phyloP scores from a whole-genome alignment of 169 alveolate genomes.

The Plasmodium gallinaceum region DNA sequence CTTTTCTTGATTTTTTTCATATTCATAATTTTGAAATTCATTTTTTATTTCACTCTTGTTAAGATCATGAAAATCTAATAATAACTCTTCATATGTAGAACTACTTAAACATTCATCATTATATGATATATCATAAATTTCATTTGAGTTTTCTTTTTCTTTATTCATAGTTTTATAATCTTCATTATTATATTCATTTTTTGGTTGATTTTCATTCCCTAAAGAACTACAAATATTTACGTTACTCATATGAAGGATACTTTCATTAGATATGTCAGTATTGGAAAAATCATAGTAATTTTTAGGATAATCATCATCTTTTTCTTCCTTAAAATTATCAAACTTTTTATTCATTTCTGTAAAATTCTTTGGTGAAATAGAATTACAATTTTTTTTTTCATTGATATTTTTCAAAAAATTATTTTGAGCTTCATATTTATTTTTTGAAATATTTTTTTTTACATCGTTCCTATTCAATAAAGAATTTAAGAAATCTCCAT shows the following conservation, averaged over 20 bases:
- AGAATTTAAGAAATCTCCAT: slow-evolving; percentile 15
- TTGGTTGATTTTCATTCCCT: neutral
- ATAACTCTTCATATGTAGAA: slow-evolving; percentile 54
- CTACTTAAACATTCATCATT: slow-evolving; percentile 17
- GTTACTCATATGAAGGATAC: slow-evolving; percentile 11
- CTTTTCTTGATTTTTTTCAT: slow-evolving; percentile 11
- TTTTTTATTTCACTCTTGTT: slow-evolving; percentile 43
- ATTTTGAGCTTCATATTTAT: neutral
- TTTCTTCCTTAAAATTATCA: neutral
- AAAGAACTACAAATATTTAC: neutral
- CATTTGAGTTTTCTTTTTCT: neutral
- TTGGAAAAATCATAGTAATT: neutral
- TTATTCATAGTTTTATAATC: neutral
- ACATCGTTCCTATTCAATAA: neutral
- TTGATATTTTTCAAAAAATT: neutral
- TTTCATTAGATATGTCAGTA: slow-evolving; percentile 29
- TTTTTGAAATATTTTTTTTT: slow-evolving; percentile 18
- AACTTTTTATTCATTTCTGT: neutral
- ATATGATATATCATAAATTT: neutral
- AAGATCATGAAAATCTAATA: slow-evolving; percentile 37
- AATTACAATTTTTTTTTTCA: slow-evolving; percentile 4
- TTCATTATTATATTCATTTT: neutral
- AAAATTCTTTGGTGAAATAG: neutral
- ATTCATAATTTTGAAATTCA: slow-evolving; percentile 7
- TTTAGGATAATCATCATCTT: neutral